These are phyloP conservation scores for Mortierella sp. DNA, from an alignment of 371 early-diverging fungal species.

Conservation along the genomic window DNA sequence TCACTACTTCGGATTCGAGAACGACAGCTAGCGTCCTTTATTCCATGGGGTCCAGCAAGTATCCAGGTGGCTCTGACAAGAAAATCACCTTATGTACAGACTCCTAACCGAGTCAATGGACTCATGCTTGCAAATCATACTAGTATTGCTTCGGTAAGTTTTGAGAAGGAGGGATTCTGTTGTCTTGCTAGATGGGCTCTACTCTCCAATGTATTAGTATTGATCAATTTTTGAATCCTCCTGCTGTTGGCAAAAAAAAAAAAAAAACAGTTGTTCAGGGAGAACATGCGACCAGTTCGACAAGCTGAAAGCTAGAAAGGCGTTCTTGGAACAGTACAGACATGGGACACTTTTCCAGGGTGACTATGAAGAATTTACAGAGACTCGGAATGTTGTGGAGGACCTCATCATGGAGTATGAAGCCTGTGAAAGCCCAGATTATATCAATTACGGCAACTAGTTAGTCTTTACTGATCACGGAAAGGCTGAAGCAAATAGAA, in stretches of 20 bases:
- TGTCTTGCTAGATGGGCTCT: background rate
- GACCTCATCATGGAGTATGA: conserved; percentile 94
- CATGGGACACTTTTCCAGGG: conserved; percentile 86
- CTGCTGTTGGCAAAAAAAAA: background rate
- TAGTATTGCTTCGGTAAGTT: conserved; percentile 85
- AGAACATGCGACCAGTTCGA: conserved; percentile 98
- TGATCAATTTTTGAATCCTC: conserved; percentile 13
- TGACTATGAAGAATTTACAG: conserved; percentile 93
- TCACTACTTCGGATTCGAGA: conserved; percentile 96
- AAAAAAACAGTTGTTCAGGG: conserved; percentile 81
- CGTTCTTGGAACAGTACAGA: conserved; percentile 98
- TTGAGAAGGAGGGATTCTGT: background rate
- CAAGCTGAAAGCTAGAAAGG: conserved; percentile 95
- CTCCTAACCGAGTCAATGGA: conserved; percentile 95
- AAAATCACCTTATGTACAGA: conserved; percentile 92
- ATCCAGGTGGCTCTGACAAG: conserved; percentile 97
- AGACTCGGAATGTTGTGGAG: conserved; percentile 84
- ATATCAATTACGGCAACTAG: conserved; percentile 61
- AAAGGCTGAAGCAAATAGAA: too few species aligned
- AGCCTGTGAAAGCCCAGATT: conserved; percentile 94
- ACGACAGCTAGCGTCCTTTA: conserved; percentile 94
- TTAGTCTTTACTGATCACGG: background rate
- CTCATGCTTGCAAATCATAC: conserved; percentile 99
- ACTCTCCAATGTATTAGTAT: background rate
- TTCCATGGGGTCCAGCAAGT: conserved; percentile 99